Percentiles rank a stretch among this genome's conserved stretches.
These are phyloP conservation scores for Immersiella caudata DNA, from an alignment of 495 filamentous ascomycete species.

Conservation along the genomic window DNA sequence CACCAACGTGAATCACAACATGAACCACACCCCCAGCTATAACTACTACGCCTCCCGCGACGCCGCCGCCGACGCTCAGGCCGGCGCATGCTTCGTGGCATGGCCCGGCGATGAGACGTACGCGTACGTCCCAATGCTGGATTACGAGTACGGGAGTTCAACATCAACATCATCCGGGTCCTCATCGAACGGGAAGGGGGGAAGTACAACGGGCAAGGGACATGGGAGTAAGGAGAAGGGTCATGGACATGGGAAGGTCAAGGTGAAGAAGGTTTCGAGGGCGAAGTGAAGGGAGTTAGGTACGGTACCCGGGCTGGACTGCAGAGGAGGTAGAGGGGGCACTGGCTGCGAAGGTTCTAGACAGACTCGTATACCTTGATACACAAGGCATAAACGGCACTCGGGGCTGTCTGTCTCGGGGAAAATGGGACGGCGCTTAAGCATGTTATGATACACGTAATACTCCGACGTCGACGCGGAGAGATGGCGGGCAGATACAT, in stretches of 20 bases:
- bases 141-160: not conserved
- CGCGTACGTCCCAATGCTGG: not conserved
- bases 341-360: not conserved
- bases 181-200: not conserved
- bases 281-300: not conserved
- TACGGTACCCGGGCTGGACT: too few species aligned
- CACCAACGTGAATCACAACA: not conserved
- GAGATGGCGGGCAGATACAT: not conserved
- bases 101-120: slow-evolving; percentile 15
- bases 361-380: not conserved
- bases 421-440: not conserved
- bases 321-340: too few species aligned
- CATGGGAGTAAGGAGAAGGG: not conserved
- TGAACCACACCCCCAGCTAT: not conserved
- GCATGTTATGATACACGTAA: not conserved
- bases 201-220: not conserved
- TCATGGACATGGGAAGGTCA: slow-evolving; percentile 4
- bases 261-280: slow-evolving; percentile 1
- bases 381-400: not conserved
- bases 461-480: not conserved
- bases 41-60: slow-evolving; percentile 8
- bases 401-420: not conserved
- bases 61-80: slow-evolving; percentile 1
- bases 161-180: not conserved
- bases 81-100: slow-evolving; percentile 14